Evolutionary conservation across 2,329 filamentous ascomycete genomes (phyloP).

Genomic region (Fusarium sp.): DNA sequence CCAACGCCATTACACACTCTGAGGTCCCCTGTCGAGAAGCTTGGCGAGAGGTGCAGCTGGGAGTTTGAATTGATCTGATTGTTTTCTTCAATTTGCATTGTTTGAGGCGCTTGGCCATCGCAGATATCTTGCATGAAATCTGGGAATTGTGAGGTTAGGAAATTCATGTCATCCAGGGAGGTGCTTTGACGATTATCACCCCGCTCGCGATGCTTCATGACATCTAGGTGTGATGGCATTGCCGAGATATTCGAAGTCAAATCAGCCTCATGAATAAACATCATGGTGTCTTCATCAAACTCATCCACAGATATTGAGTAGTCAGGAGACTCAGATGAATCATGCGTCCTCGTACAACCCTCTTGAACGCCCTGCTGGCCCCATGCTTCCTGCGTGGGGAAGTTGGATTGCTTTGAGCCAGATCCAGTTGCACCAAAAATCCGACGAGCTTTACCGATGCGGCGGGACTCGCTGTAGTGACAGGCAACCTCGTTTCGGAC

Average conservation of each 20-base stretch:
- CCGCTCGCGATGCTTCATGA: background rate
- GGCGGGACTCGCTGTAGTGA: slow-evolving; percentile 1
- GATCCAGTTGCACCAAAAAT: background rate
- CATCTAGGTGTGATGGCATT: background rate
- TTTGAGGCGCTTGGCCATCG: background rate
- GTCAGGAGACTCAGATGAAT: background rate
- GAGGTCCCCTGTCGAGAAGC: background rate
- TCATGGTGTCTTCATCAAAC: slow-evolving; percentile 1
- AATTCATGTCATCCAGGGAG: background rate
- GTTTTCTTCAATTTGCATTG: background rate
- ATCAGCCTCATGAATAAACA: background rate
- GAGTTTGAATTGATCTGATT: background rate
- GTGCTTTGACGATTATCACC: background rate
- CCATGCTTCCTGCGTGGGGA: background rate
- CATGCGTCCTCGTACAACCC: background rate
- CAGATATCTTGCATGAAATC: background rate
- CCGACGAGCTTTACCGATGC: background rate
- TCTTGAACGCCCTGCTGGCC: background rate
- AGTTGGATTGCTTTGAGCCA: background rate
- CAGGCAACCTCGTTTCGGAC: background rate
- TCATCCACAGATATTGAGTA: background rate
- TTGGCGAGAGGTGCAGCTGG: background rate
- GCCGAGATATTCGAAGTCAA: background rate
- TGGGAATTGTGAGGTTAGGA: background rate
- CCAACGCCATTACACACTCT: background rate